Base-by-base conservation (phyloP, 2,329 filamentous ascomycete genomes). In the Rutstroemia sp. region DNA sequence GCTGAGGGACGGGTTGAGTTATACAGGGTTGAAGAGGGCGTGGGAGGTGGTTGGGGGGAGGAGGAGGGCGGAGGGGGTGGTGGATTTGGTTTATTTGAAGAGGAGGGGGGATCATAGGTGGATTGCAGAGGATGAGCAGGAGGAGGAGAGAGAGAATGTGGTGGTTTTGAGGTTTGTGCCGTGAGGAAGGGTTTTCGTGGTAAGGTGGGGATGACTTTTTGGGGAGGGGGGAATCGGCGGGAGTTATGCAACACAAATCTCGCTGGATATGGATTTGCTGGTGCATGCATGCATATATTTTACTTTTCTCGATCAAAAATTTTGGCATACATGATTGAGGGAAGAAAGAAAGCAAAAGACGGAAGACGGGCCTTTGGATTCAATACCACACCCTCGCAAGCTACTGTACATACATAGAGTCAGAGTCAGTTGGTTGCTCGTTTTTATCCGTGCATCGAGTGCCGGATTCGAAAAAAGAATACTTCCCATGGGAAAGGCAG, bases 41-140 rank as follows among this genome's bases (percentile, higher is more conserved):
- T 80, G 77, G 77, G 77, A 80, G 46, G 66, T 82, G 6, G 71
- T 80, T 52, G 78, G 81, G 56, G 75, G 77, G 0, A 71, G 69
- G 2, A 65, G 77, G 19, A 74, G 75, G 44, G 70, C 73, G 0
- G 77, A 80, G 60, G 77, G 77, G 9, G 76, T 73, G 1, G 75
- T 83, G 5, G 74, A 73, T 50, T 80, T 83, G 66, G 72, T 79
- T 2, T 83, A 81, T 61, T 73, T 78, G 7, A 74, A 79, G 51
- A 76, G 76, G 61, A 74, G 73, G 49, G 73, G 77, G 19, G 80
- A 83, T 65, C 72, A 72, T 63, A 72, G 80, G 58, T 83, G 80
- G 79, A 72, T 75, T 10, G 56, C 14, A 3, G 42, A 58, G 9
- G 59, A 52, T 1, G 66, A 66, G 34, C 42, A 58, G 5, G 54